Evolutionary conservation across 2,329 filamentous ascomycete species (phyloP).

Genomic region (Fusarium verticillioides): DNA sequence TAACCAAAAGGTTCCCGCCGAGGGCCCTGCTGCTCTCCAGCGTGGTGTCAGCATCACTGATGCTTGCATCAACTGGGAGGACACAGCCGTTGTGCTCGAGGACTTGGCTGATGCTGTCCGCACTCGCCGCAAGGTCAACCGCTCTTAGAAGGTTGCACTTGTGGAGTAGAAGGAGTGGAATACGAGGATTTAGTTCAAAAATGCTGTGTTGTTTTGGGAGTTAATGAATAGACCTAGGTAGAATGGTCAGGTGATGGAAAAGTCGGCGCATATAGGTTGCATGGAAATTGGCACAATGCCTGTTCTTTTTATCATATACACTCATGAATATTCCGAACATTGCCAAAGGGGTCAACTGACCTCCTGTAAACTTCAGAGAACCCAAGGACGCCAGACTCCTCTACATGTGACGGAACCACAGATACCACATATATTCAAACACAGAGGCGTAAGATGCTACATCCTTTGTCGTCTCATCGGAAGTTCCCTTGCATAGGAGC

Average conservation of each 20-base stretch:
- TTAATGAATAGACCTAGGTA: constrained; percentile 38
- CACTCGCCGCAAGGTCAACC: constrained; percentile 70
- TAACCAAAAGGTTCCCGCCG: constrained; percentile 86
- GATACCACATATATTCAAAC: background rate
- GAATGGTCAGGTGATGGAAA: constrained; percentile 35
- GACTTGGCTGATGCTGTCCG: constrained; percentile 87
- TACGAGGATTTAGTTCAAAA: constrained; percentile 14
- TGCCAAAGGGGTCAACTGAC: constrained; percentile 13
- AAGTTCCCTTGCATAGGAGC: constrained; percentile 44
- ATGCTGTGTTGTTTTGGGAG: constrained; percentile 31
- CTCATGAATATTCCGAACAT: constrained; percentile 1
- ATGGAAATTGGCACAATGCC: constrained; percentile 42
- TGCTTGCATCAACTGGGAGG: constrained; percentile 94
- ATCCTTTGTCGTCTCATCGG: constrained; percentile 15
- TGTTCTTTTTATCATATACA: constrained; percentile 26
- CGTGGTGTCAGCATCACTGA: constrained; percentile 96
- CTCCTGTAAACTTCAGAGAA: constrained; percentile 9
- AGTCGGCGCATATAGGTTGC: constrained; percentile 44
- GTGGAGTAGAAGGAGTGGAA: constrained; percentile 26
- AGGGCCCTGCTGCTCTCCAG: constrained; percentile 81
- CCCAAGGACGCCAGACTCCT: constrained; percentile 25
- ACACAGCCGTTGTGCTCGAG: constrained; percentile 83
- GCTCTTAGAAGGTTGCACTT: constrained; percentile 44
- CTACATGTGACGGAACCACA: background rate
- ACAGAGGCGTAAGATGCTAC: background rate